Evolutionary conservation across 2,329 filamentous ascomycete species (phyloP), one percentile per base, ranked within the genome.

Genomic region (Penicillium digitatum): DNA sequence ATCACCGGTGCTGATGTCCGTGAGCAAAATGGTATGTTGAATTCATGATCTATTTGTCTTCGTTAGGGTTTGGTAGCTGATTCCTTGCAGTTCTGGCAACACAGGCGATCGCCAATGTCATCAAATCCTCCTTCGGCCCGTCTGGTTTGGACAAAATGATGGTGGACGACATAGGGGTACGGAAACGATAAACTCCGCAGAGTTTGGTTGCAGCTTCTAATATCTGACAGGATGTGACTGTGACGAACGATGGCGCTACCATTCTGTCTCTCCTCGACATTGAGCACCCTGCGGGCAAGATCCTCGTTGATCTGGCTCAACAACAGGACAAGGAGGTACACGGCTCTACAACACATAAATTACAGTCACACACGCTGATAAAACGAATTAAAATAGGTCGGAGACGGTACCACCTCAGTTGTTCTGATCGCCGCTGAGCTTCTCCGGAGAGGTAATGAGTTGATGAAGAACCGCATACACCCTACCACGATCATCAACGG

Each of bases 91-190:
- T 97, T 46, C 85, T 91, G 65, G 94, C 94, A 65, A 97, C 94
- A 43, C 91, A 96, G 75, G 91, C 93, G 56, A 97, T 99, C 70
- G 88, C 94, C 69, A 99, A 97, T 85, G 92, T 99, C 57, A 91
- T 99, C 75, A 97, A 96, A 81, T 96, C 90, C 76, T 99, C 94
- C 16, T 99, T 99, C 72, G 94, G 94, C 53, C 94, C 94, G 48
- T 96, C 90, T 60, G 94, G 94, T 46, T 83, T 99, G 64, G 94
- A 99, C 75, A 99, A 99, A 84, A 99, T 99, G 94, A 97, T 99
- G 94, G 94, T 99, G 68, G 94, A 99, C 78, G 94, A 99, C 74
- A 97, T 99, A 74, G 94, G 94, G 71, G 88, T 90, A 84, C 67
- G 86, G 68, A 60, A 44, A 46, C 34, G 37, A 59, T 62, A 52